A percentile compares a stretch with the other conserved stretches of the same genome.
Evolutionary conservation across 2,329 filamentous ascomycete species (phyloP).

Genomic region (Corinectria fuckeliana): DNA sequence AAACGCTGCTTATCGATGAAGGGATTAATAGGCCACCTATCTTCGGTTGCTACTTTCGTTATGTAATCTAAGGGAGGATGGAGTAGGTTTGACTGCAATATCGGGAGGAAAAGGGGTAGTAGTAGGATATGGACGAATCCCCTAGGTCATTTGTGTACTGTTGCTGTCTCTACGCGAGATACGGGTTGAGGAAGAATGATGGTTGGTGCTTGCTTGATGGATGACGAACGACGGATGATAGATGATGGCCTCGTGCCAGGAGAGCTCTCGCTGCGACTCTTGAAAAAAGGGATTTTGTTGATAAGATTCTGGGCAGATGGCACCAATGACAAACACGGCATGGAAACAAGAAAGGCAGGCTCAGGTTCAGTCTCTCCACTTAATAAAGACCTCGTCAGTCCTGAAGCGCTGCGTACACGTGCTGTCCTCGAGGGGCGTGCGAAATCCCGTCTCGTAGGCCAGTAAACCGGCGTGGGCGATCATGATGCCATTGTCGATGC

Average conservation of each 20-base stretch:
- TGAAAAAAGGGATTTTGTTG: not conserved
- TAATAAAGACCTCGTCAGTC: slow-evolving; percentile 80
- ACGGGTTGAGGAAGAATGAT: slow-evolving; percentile 3
- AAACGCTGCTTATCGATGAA: not conserved
- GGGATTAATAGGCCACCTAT: not conserved
- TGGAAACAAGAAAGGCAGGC: slow-evolving; percentile 8
- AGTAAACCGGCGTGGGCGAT: slow-evolving; percentile 91
- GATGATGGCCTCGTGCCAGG: not conserved
- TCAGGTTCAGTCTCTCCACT: slow-evolving; percentile 70
- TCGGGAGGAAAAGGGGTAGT: not conserved
- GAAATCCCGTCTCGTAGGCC: slow-evolving; percentile 82
- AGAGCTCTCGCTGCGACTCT: not conserved
- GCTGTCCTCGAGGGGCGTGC: slow-evolving; percentile 78
- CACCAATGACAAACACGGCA: not conserved
- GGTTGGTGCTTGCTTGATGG: not conserved
- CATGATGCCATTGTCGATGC: slow-evolving; percentile 99
- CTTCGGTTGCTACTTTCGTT: not conserved
- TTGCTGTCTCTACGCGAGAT: not conserved
- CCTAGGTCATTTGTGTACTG: not conserved
- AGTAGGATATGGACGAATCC: not conserved
- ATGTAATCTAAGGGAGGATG: not conserved
- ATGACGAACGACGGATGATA: slow-evolving; percentile 1
- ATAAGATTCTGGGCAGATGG: slow-evolving; percentile 7
- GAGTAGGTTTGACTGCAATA: not conserved
- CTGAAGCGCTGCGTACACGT: slow-evolving; percentile 85